A percentile compares a stretch with the other conserved stretches of the same genome.
phyloP scores from a whole-genome alignment of 2,329 filamentous ascomycete species.

The Botrytis squamosa region DNA sequence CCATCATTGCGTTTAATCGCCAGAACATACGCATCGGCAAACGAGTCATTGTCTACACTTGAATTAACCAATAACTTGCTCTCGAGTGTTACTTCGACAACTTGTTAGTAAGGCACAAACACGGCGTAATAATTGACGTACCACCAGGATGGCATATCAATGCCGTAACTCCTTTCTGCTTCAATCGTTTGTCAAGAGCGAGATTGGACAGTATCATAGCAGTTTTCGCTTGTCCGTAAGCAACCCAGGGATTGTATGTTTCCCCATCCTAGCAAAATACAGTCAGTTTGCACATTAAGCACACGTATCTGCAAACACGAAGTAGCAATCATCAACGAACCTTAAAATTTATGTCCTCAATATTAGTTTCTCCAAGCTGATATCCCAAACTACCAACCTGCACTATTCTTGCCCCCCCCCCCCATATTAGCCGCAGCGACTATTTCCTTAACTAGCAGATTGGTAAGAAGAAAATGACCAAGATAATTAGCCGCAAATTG shows the following conservation, averaged over 20 bases:
- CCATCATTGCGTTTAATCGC: conserved; percentile 1
- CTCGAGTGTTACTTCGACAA: not conserved
- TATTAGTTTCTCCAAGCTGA: conserved; percentile 39
- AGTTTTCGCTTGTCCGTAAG: conserved; percentile 42
- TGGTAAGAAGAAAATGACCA: conserved; percentile 31
- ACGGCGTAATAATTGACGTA: not conserved
- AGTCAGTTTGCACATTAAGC: not conserved
- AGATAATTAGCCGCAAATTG: conserved; percentile 31
- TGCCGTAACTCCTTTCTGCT: not conserved
- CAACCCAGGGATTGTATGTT: conserved; percentile 39
- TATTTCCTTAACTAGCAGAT: conserved; percentile 25
- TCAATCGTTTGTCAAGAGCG: not conserved
- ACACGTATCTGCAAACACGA: not conserved
- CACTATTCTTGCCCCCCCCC: conserved; percentile 22
- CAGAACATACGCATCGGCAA: not conserved
- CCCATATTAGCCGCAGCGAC: conserved; percentile 1
- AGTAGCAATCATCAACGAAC: not conserved
- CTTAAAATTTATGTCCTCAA: conserved; percentile 35
- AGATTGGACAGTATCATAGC: conserved; percentile 41
- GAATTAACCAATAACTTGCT: not conserved
- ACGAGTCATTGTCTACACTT: not conserved
- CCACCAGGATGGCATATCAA: conserved; percentile 3
- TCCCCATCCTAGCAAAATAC: conserved; percentile 28
- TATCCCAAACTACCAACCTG: conserved; percentile 40
- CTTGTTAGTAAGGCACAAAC: not conserved